Base-by-base conservation (phyloP, 129 eudicot genomes). In the Chrysanthemum makinoi region DNA sequence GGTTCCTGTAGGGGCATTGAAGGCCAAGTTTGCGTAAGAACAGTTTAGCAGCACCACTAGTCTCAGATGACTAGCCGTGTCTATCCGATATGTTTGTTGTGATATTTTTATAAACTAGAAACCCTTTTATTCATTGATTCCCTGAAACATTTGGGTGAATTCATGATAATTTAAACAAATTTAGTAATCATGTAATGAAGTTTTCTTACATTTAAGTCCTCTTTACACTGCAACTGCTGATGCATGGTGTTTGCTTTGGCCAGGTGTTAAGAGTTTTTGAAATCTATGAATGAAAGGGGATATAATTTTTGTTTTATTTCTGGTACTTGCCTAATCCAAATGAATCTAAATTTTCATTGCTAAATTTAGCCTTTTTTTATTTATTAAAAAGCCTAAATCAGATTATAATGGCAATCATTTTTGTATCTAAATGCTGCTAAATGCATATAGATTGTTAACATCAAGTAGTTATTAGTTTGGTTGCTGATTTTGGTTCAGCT, bases 1-100 rank as follows among this genome's bases (percentile, higher is more conserved):
- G 86, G 82, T 93, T 19, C 98, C 96, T 0, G 79, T 74, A 66
- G 96, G 91, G 17, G 73, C 90, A 1, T 58, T 80, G 79, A 91
- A 91, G 80, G 80, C 68, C 66, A 87, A 87, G 84, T 67, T 75
- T 56, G 64, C 73, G 13, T 81, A 75, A 74, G 10, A 66, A 72
- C 44, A 11, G 30, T 24, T 16, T 51, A 26, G 65, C 73, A 14
- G 10, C 35, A 51, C n/a, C 61, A 14, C 74, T 72, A 39, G 46
- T 39, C 46, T 39, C 46, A 39, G 46, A 10, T 39, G 10, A 39
- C 46, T 39, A 51, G 77, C 68, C 33, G 47, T 62, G 63, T 56
- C 56, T 75, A 60, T 58, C 24, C 17, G 35, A 66, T 74, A 66
- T 72, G 81, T 72, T 70, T 81, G 82, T 77, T 81, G 80, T 81